Evolutionary conservation across 768 basidiomycete genomes (phyloP), one percentile per base, ranked within the genome.

Genomic region (Amanita polypyramis): DNA sequence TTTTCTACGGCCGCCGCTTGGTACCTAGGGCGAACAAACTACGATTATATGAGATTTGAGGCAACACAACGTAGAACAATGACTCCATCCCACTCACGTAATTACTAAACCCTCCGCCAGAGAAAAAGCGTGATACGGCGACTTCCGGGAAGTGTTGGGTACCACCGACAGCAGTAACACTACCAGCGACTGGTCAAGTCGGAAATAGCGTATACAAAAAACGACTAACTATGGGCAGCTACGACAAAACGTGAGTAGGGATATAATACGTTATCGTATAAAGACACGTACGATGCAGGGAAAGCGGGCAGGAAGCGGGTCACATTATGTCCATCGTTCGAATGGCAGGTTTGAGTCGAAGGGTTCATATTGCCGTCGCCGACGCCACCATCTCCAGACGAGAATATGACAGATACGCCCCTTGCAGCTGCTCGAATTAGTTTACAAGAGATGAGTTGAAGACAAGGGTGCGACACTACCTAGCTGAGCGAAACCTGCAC

Each of bases 31-130:
- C 74, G 73, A 17, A 54, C 0, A 58, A 79, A 82, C 77, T 81
- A 47, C 15, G n/a, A 43, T 36, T 30, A 40, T 40, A 20, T 14
- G 38, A 25, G 20, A 32, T 27, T 20, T 20, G 9, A 27, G 38
- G n/a, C n/a, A n/a, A n/a, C n/a, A n/a, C n/a, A n/a, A n/a, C n/a
- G n/a, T 5, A 35, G 4, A 17, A 27, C n/a, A 12, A 32, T 12
- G 37, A 15, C 9, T 43, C n/a, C 10, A 12, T 12, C 29, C 8
- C 19, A 68, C 73, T 53, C 10, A 82, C 81, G 45, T 77, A 76
- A 52, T 82, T 69, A 58, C 82, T 84, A 65, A 86, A 88, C 2
- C 85, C 84, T 30, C 85, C 85, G 1, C 82, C 81, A 10, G 81
- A 84, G 65, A 85, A 81, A 52, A 62, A 65, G 2, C 58, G 54